Evolutionary conservation across 805 yeast genomes (phyloP).

Genomic region (Sugiyamaella mastotermitis): DNA sequence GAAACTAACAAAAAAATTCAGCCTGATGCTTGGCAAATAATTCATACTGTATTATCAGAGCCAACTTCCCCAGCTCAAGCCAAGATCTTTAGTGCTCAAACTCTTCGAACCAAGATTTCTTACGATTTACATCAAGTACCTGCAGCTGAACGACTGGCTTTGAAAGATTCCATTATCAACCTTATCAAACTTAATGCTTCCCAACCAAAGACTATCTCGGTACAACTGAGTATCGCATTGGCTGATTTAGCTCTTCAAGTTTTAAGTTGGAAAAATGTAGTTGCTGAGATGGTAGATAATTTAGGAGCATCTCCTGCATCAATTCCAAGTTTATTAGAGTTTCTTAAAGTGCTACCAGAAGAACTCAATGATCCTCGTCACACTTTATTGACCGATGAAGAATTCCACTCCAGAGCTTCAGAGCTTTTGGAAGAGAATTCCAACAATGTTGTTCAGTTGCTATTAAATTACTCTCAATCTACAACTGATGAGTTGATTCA

Average conservation of each 20-base stretch:
- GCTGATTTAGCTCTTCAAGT: slow-evolving; percentile 79
- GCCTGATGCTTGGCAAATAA: slow-evolving; percentile 64
- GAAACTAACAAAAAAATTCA: slow-evolving; percentile 10
- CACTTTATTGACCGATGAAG: slow-evolving; percentile 76
- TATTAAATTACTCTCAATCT: slow-evolving; percentile 39
- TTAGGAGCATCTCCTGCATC: slow-evolving; percentile 37
- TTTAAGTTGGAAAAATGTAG: slow-evolving; percentile 63
- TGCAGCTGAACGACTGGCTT: slow-evolving; percentile 44
- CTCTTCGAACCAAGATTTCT: slow-evolving; percentile 69
- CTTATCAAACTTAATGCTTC: slow-evolving; percentile 46
- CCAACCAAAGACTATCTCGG: slow-evolving; percentile 52
- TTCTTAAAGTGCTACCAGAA: slow-evolving; percentile 84
- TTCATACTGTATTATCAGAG: slow-evolving; percentile 48
- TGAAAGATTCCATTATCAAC: slow-evolving; percentile 62
- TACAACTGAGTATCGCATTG: slow-evolving; percentile 76
- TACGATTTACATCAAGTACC: slow-evolving; percentile 82
- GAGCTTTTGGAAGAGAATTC: slow-evolving; percentile 63
- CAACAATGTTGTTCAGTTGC: slow-evolving; percentile 56
- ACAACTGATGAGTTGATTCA: slow-evolving; percentile 26
- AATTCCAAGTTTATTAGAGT: slow-evolving; percentile 57
- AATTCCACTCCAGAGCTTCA: slow-evolving; percentile 57
- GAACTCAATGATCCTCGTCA: slow-evolving; percentile 75
- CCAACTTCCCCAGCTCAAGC: slow-evolving; percentile 43
- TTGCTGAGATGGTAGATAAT: slow-evolving; percentile 55
- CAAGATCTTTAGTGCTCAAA: slow-evolving; percentile 84